Base-by-base conservation (phyloP, 2,329 filamentous ascomycete species). In the Diaporthe destruens region DNA sequence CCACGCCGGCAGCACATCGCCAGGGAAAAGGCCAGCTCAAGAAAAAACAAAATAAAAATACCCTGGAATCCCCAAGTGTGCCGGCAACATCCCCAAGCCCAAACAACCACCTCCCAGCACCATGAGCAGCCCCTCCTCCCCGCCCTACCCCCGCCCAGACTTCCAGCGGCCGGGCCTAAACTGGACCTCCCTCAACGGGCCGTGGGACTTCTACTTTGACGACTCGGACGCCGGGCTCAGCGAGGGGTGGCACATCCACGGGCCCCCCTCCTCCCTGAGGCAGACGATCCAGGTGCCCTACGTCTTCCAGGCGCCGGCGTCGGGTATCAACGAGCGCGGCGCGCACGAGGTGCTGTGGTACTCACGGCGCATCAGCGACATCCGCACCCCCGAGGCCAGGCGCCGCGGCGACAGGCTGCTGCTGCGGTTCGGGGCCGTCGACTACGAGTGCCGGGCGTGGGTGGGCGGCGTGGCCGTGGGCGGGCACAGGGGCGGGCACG, bases 311-410 rank as follows among this genome's bases (percentile, higher is more conserved):
- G 86, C 87, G 6, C 87, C 87, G 0, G 90, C 90, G 0, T 92
- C 90, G 0, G 89, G 90, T 2, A 88, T 92, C 75, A 84, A 88
- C 73, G 87, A 91, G 44, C 86, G 86, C 69, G 88, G 87, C 65
- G 89, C 89, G 2, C 91, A 93, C 77, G 90, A 92, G 79, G 88
- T 92, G 5, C 78, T 93, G 11, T 93, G 91, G 91, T 93, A 93
- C 76, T 88, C 92, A 80, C 85, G 87, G 8, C 75, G 68, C 23
- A 82, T 91, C 67, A 75, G 76, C 0, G 89, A 91, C 75, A 80
- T 87, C 65, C 86, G 89, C 51, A 81, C 79, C 0, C 74, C 80
- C 3, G 77, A 81, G 7, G 83, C 89, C 74, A 83, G 82, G 56
- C 75, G 79, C 0, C 77, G 79, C 1, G 80, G 84, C 23, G 77